These are phyloP conservation scores for Euphorbia corollata DNA, from an alignment of 441 rosid species.

Conservation along the genomic window DNA sequence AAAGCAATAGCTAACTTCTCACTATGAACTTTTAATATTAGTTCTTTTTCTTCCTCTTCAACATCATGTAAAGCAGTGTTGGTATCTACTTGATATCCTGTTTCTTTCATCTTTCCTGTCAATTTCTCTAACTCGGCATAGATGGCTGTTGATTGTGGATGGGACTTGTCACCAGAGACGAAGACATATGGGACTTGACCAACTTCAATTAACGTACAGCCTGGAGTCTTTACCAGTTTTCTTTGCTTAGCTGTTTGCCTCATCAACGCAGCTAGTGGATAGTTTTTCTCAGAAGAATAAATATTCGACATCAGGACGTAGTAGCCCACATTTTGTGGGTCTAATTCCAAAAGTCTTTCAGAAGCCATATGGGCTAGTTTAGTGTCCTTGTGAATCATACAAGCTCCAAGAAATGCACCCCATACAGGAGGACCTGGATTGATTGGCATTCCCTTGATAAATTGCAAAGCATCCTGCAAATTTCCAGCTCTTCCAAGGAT, in stretches of 20 bases:
- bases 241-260: constrained; percentile 52
- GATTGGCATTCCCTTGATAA: constrained; percentile 50
- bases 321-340: constrained; percentile 60
- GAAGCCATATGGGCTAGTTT: constrained; percentile 51
- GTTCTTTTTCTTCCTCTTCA: constrained; percentile 82
- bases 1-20: constrained; percentile 77
- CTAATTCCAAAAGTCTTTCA: constrained; percentile 51
- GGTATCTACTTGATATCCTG: constrained; percentile 61
- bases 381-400: constrained; percentile 66
- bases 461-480: constrained; percentile 51
- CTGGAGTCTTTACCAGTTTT: constrained; percentile 65
- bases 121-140: constrained; percentile 51
- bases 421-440: constrained; percentile 58
- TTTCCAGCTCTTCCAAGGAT: constrained; percentile 70
- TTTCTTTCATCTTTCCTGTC: constrained; percentile 62
- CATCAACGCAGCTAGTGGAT: constrained; percentile 56
- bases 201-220: constrained; percentile 65
- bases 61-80: constrained; percentile 62
- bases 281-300: constrained; percentile 54
- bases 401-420: constrained; percentile 74
- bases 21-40: constrained; percentile 62
- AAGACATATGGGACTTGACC: constrained; percentile 56
- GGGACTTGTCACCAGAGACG: constrained; percentile 62
- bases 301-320: constrained; percentile 66
- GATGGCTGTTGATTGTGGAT: constrained; percentile 51